Evolutionary conservation across 345 rosid species (phyloP), one percentile per base, ranked within the genome.

Genomic region (Brassica juncea): DNA sequence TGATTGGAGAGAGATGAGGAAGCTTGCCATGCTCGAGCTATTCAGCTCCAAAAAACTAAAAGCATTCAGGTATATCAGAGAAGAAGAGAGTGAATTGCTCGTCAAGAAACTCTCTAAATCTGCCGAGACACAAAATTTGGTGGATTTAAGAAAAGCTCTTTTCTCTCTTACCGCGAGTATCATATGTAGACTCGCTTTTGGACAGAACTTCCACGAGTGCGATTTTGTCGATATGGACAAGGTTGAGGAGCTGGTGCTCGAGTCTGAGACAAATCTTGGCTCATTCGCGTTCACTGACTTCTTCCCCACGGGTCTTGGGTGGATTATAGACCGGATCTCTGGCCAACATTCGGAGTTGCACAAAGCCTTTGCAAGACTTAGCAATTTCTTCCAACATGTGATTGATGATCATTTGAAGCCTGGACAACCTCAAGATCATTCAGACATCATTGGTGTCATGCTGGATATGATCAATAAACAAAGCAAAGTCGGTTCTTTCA

Each of bases 371-470:
- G 61, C 27, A 57, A 57, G 61, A 57, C 61, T 57, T 19, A 8
- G 61, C 0, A 57, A 57, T 19, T 57, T 57, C 28, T 57, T 57
- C 3, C 27, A 57, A 57, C 61, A 57, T 57, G 61, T 75, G 19
- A 82, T 88, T 4, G 81, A 86, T 67, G 86, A 87, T 31, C 94
- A 87, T 71, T 75, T 85, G 27, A 82, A 84, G 23, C n/a, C 73
- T 0, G 73, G 66, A 4, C 77, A 81, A 52, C 11, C 37, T 8
- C 12, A 69, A 15, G 70, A 59, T 1, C 79, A 80, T 0, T 72
- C 83, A 42, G 89, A 85, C 76, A 72, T 88, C 44, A 71, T 86
- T n/a, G 82, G 86, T 31, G 87, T 86, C 61, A 74, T 86, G 82
- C 55, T 85, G 7, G 58, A 68, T 27, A 71, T 78, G 76, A 71